These are phyloP conservation scores for Sugiyamaella neomexicana DNA, from an alignment of 1,139 yeast species.

Conservation along the genomic window DNA sequence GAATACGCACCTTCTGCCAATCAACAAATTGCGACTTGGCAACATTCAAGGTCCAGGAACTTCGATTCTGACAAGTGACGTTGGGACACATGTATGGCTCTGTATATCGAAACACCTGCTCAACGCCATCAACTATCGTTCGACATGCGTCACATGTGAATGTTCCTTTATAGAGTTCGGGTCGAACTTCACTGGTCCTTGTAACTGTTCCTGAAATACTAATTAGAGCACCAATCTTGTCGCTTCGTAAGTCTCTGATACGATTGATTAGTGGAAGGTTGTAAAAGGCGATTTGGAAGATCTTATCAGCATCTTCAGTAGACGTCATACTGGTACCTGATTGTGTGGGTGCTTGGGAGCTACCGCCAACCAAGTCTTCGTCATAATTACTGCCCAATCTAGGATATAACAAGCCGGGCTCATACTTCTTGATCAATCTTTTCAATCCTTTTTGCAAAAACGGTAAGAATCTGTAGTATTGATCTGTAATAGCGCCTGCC, in stretches of 20 bases:
- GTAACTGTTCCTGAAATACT: conserved; percentile 95
- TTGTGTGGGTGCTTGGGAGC: conserved; percentile 27
- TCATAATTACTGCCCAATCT: conserved; percentile 21
- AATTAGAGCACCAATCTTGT: conserved; percentile 81
- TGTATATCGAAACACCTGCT: conserved; percentile 89
- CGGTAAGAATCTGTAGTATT: conserved; percentile 89
- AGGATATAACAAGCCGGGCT: conserved; percentile 60
- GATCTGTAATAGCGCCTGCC: conserved; percentile 86
- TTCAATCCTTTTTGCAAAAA: conserved; percentile 75
- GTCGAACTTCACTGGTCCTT: conserved; percentile 94
- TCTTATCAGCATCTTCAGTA: conserved; percentile 59
- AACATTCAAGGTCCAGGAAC: conserved; percentile 81
- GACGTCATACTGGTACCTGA: conserved; percentile 36
- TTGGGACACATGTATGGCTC: conserved; percentile 92
- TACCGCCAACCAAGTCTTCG: neutral
- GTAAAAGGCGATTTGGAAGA: conserved; percentile 87
- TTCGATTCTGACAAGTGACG: conserved; percentile 84
- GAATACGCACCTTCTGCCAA: conserved; percentile 97
- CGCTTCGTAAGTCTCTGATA: conserved; percentile 87
- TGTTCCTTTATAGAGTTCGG: conserved; percentile 84
- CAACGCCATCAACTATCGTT: conserved; percentile 83
- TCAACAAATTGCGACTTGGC: conserved; percentile 86
- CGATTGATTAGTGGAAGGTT: conserved; percentile 81
- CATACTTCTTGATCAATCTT: conserved; percentile 68
- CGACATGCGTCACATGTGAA: conserved; percentile 90